These are phyloP conservation scores for Eimeria falciformis DNA, from an alignment of 169 alveolate genomes.

Conservation along the genomic window DNA sequence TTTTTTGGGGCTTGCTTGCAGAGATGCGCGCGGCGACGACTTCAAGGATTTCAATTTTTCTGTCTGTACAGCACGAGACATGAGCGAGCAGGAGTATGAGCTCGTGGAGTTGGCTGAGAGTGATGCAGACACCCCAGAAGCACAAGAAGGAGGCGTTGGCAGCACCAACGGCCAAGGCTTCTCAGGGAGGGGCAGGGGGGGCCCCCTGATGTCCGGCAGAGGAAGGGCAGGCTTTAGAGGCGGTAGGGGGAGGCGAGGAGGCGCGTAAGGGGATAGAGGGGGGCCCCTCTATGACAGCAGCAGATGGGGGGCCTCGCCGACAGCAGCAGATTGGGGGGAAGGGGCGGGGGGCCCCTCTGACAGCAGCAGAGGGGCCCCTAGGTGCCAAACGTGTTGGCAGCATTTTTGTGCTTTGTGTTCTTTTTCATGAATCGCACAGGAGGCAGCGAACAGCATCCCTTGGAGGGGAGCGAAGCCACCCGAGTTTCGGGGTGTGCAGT, in stretches of 20 bases:
- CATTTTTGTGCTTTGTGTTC: no score
- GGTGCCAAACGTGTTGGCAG: no score
- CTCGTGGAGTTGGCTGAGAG: constrained; percentile 49
- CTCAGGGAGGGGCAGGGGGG: constrained; percentile 38
- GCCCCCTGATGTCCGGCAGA: constrained; percentile 32
- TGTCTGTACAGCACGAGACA: constrained; percentile 46
- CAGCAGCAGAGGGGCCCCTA: no score
- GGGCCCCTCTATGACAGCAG: no score
- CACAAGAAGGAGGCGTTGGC: constrained; percentile 33
- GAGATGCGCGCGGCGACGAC: constrained; percentile 52
- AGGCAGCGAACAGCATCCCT: no score
- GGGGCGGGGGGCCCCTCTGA: no score
- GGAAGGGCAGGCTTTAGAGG: constrained; percentile 54
- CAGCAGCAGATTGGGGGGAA: no score
- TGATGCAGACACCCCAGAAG: constrained; percentile 11
- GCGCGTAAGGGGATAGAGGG: no score
- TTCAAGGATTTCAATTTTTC: constrained; percentile 67
- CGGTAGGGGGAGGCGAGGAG: constrained; percentile 58
- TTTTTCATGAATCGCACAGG: no score
- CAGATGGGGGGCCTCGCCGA: no score
- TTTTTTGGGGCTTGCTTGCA: neutral
- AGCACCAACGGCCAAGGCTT: constrained; percentile 1
- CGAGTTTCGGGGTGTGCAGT: no score
- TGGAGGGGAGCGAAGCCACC: no score
- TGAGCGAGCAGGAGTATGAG: constrained; percentile 61